phyloP scores from a whole-genome alignment of 768 basidiomycete genomes.

The Leccinum boreale region DNA sequence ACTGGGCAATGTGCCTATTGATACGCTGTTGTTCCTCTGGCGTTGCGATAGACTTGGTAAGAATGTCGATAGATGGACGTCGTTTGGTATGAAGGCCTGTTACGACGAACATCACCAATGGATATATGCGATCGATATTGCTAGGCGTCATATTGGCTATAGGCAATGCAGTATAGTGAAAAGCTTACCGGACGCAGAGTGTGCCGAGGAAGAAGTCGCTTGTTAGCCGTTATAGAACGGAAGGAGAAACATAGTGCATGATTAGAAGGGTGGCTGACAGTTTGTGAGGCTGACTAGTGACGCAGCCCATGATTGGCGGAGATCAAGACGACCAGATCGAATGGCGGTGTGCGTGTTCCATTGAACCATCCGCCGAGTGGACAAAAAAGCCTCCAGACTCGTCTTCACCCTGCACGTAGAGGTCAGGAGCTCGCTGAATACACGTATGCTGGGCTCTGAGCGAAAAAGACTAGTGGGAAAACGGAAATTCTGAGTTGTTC shows the following conservation, averaged over 20 bases:
- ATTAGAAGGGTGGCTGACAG: constrained; percentile 14
- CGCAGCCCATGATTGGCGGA: neutral
- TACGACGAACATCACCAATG: constrained; percentile 21
- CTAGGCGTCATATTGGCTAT: constrained; percentile 17
- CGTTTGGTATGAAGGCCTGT: constrained; percentile 24
- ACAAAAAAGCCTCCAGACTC: too few relatives aligned
- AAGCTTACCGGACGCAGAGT: constrained; percentile 7
- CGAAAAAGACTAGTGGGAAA: too few relatives aligned
- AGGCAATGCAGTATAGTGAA: neutral
- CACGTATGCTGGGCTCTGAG: too few relatives aligned
- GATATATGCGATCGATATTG: constrained; percentile 6
- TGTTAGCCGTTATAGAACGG: neutral
- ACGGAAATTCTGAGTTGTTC: too few relatives aligned
- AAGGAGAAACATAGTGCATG: neutral
- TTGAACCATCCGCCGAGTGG: too few relatives aligned
- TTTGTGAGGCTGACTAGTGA: constrained; percentile 16
- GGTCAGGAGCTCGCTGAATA: too few relatives aligned
- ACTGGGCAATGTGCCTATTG: neutral
- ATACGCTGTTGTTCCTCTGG: neutral
- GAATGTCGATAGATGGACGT: neutral
- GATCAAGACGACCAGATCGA: neutral
- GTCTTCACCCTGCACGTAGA: too few relatives aligned
- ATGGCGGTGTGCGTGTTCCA: too few relatives aligned
- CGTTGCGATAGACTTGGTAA: neutral
- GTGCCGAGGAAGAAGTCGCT: neutral